Evolutionary conservation across 768 basidiomycete species (phyloP), one percentile per base, ranked within the genome.

Genomic region (Mycena olivaceomarginata): DNA sequence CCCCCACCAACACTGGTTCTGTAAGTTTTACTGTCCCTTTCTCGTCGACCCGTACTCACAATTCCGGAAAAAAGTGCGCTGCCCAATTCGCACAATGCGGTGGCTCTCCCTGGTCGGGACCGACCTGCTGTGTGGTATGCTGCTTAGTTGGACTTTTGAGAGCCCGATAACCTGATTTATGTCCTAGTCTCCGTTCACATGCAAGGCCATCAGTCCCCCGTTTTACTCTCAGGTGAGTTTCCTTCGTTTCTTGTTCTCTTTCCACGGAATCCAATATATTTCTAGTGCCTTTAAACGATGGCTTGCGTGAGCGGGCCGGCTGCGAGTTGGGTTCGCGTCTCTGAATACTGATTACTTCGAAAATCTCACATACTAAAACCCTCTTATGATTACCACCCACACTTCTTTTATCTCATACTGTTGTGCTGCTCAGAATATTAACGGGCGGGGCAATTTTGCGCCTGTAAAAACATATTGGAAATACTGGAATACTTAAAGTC

Each of bases 111-210:
- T 59, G 57, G 57, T 59, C 31, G 57, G 57, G 57, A 37, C 57
- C 57, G 57, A 59, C 57, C 31, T 59, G 57, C 57, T 59, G 57
- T 37, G 57, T 59, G 57, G 57, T 59, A 59, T 59, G 57, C 57
- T 59, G 57, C 57, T 59, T 59, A 37, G 57, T 37, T 59, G 25
- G 53, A 12, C 57, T 2, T 37, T 59, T 59, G 31, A 59, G 31
- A 59, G 10, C 31, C 31, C 31, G 31, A 59, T 59, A 59, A 59
- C 31, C 57, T 59, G 25, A 59, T 37, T 22, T 15, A 31, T 37
- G 57, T 59, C 57, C 57, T 59, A 59, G 57, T 59, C 57, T 59
- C 57, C 57, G 31, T 59, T 59, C 57, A 6, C 57, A 59, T 59
- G 57, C 57, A 59, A 59, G 57, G 31, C 31, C 57, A 59, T 37